Evolutionary conservation across 164 flowering plant genomes (phyloP).

Genomic region (Vitis riparia): DNA sequence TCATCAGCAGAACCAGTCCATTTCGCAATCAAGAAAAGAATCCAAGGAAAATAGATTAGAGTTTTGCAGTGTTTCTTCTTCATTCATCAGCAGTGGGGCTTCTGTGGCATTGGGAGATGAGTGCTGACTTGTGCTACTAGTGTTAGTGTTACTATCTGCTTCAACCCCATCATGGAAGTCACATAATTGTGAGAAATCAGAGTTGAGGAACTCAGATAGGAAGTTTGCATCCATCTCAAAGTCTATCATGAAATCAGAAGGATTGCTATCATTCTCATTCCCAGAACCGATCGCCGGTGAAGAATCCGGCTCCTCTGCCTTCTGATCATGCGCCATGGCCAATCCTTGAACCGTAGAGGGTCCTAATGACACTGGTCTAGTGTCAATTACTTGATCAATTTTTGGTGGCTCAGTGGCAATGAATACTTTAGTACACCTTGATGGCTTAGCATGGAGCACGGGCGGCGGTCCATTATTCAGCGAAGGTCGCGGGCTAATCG

Average conservation of each 20-base stretch:
- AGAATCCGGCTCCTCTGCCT: not conserved
- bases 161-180: not conserved
- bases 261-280: not conserved
- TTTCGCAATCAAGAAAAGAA: constrained; percentile 18
- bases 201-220: constrained; percentile 22
- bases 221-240: constrained; percentile 14
- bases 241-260: constrained; percentile 14
- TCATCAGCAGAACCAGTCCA: constrained; percentile 10
- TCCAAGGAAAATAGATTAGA: constrained; percentile 17
- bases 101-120: constrained; percentile 3
- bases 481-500: not conserved
- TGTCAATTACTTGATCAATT: not conserved
- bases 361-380: not conserved
- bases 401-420: constrained; percentile 4
- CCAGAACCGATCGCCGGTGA: not conserved
- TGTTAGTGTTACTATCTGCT: not conserved
- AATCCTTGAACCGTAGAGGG: not conserved
- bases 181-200: constrained; percentile 12
- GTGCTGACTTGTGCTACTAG: not conserved
- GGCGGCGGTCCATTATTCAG: not conserved
- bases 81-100: not conserved
- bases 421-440: constrained; percentile 27
- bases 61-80: constrained; percentile 8
- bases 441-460: constrained; percentile 30
- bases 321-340: not conserved